Percentiles rank a stretch among this genome's conserved stretches.
Conservation (phyloP, 2,329 filamentous ascomycete species). For the Fusarium tupiense region DNA sequence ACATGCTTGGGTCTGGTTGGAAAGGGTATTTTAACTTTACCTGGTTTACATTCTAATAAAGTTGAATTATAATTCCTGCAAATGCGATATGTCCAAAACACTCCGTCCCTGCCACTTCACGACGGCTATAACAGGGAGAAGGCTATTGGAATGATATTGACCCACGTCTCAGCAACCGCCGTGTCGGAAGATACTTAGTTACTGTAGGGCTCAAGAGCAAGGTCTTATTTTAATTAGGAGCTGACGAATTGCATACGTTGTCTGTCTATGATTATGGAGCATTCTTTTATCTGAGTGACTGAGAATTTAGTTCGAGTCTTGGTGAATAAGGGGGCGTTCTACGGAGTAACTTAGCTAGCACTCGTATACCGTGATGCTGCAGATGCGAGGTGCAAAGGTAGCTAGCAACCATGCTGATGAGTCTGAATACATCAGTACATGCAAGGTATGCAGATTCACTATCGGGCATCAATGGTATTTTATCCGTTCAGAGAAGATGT, state of each 20-base stretch:
- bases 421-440: not conserved
- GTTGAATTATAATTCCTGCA: not conserved
- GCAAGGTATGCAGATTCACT: not conserved
- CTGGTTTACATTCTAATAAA: not conserved
- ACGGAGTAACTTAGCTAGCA: not conserved
- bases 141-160: conserved; percentile 31
- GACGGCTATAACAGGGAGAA: conserved; percentile 12
- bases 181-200: not conserved
- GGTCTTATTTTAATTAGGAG: conserved; percentile 3
- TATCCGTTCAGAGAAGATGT: not conserved
- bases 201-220: conserved; percentile 5
- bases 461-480: not conserved
- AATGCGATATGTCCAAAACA: not conserved
- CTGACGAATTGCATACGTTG: conserved; percentile 19
- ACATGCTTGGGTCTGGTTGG: not conserved
- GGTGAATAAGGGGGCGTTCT: conserved; percentile 26
- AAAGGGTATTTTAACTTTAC: not conserved
- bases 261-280: not conserved
- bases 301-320: conserved; percentile 6
- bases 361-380: not conserved
- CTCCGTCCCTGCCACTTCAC: not conserved
- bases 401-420: not conserved
- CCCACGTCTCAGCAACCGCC: conserved; percentile 23
- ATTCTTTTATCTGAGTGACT: not conserved
- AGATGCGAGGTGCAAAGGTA: not conserved